Percentiles rank a stretch among this genome's conserved stretches.
Conservation (phyloP, 108 stramenopile genomes). For the Cylindrotheca closterium region DNA sequence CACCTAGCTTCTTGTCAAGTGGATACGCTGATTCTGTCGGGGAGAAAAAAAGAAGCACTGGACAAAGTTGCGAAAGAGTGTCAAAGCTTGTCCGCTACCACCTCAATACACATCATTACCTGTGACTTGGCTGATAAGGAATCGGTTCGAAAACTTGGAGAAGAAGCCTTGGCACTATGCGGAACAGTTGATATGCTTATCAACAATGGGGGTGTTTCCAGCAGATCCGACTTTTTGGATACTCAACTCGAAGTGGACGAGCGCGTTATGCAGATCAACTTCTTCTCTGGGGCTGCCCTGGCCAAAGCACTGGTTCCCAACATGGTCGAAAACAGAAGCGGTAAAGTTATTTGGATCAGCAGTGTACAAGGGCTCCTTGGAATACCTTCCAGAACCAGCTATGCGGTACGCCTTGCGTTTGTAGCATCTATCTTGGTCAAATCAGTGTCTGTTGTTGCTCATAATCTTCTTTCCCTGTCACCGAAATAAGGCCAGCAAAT, state of each 20-base stretch:
- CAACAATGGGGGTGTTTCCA: constrained; percentile 81
- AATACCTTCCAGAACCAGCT: constrained; percentile 72
- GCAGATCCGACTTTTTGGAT: constrained; percentile 70
- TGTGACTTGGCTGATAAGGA: constrained; percentile 57
- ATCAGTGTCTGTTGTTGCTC: no score
- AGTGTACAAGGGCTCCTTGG: constrained; percentile 79
- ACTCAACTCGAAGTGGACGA: constrained; percentile 72
- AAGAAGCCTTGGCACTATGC: constrained; percentile 20
- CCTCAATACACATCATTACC: constrained; percentile 16
- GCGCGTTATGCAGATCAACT: constrained; percentile 81
- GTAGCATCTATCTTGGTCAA: no score
- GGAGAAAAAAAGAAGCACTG: constrained; percentile 49
- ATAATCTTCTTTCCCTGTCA: no score
- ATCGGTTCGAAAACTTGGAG: constrained; percentile 45
- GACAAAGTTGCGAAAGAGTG: constrained; percentile 57
- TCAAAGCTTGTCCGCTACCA: constrained; percentile 5
- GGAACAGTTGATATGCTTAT: constrained; percentile 62
- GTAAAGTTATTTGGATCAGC: constrained; percentile 73
- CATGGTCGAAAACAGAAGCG: constrained; percentile 53
- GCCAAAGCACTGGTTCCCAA: constrained; percentile 67
- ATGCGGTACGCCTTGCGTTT: no score
- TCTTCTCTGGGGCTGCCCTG: constrained; percentile 66
- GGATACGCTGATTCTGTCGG: constrained; percentile 51
- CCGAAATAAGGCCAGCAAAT: constrained; percentile 85
- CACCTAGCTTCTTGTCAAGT: constrained; percentile 52